Evolutionary conservation across 768 basidiomycete species (phyloP), one percentile per base, ranked within the genome.

Genomic region (Amanita thiersii): DNA sequence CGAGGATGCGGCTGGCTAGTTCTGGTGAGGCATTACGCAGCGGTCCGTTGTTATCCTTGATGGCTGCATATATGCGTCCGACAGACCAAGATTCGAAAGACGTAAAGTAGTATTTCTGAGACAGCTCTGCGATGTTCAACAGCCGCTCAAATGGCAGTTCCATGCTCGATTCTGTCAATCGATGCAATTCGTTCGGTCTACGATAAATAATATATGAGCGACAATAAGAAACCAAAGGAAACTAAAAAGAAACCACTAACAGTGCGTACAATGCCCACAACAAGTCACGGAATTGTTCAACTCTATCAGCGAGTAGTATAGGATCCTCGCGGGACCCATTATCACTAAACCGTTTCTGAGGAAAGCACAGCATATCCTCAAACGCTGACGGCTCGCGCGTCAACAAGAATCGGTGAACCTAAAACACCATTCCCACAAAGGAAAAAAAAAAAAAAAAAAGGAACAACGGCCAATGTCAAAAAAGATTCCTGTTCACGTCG

Each of bases 181-280:
- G 46, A 51, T 66, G 68, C 3, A 70, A 49, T 40, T 70, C 64
- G 30, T 54, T 59, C 2, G 66, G 68, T 31, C 69, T 70, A 33
- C 14, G 23, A 37, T 18, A 41, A 28, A 12, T 24, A 19, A 33
- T 10, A 44, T 37, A 39, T 28, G 5, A 43, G 28, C 19, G 6
- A 23, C 36, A 5, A 37, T 23, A 36, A 23, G 14, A 15, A 25
- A 25, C 12, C 5, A 23, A 21, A 19, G 31, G 12, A 24, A 7
- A 5, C 14, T 15, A n/a, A 45, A 28, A n/a, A 10, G 34, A 12
- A 17, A 25, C 28, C 24, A 51, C 69, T 58, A 47, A 75, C 73
- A 64, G 56, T 28, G 69, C 64, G 49, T 74, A 69, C 15, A 76
- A 47, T 19, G 63, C 70, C 68, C 72, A 71, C 17, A 76, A 55